phyloP scores from a whole-genome alignment of 176 grass and related monocot genomes.

The Eragrostis nindensis region DNA sequence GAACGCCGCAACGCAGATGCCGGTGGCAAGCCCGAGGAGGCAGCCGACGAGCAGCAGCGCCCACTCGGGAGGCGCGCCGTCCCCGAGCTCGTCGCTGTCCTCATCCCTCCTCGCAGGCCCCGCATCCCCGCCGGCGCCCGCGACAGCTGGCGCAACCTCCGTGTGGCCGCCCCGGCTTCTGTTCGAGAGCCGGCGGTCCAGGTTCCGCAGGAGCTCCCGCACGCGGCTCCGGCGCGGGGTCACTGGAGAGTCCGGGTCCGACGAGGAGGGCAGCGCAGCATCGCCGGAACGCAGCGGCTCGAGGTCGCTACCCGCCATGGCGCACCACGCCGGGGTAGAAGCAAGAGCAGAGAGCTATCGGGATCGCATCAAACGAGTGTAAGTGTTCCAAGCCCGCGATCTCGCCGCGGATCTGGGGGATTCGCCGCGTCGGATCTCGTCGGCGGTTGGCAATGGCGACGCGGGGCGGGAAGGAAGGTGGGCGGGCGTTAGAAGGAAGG shows the following conservation, averaged over 20 bases:
- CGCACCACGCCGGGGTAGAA: not conserved
- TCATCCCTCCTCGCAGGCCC: conserved; percentile 46
- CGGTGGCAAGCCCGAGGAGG: conserved; percentile 91
- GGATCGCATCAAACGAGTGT: conserved; percentile 40
- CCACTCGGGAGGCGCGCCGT: conserved; percentile 98
- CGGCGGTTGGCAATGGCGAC: conserved; percentile 44
- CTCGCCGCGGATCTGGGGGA: conserved; percentile 34
- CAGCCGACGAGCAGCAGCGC: conserved; percentile 91
- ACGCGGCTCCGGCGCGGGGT: conserved; percentile 49
- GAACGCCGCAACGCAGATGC: conserved; percentile 86
- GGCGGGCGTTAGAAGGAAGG: conserved; percentile 12
- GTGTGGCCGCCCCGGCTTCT: conserved; percentile 29
- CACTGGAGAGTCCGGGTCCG: conserved; percentile 43
- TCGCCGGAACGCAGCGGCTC: conserved; percentile 47
- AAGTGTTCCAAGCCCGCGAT: not conserved
- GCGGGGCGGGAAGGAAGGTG: conserved; percentile 14
- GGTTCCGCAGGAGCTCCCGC: conserved; percentile 51
- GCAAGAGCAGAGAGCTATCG: not conserved
- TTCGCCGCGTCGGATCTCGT: conserved; percentile 47
- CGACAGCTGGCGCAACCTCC: not conserved
- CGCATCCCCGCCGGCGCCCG: conserved; percentile 26
- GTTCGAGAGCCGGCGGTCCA: conserved; percentile 59
- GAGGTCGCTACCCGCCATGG: conserved; percentile 71
- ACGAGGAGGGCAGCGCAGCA: conserved; percentile 48
- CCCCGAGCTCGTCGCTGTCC: conserved; percentile 71